Percentiles rank a stretch among this genome's conserved stretches.
These are phyloP conservation scores for Viridothelium virens DNA, from an alignment of 495 filamentous ascomycete genomes.

Conservation along the genomic window DNA sequence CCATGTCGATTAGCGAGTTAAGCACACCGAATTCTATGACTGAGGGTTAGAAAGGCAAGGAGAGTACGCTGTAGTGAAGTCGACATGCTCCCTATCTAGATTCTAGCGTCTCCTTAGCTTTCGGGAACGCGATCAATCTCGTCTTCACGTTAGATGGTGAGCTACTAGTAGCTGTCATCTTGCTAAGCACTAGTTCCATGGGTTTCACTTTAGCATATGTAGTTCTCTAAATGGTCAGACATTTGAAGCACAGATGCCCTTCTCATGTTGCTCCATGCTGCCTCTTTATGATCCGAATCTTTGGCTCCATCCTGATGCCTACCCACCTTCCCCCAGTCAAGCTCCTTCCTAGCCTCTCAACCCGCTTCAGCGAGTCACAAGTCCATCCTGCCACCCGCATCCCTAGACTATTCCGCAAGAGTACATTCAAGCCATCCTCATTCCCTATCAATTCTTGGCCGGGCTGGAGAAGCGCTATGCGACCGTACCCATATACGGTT, in stretches of 20 bases:
- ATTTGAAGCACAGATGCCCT: too few relatives aligned
- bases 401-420: conserved; percentile 11
- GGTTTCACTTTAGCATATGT: neutral
- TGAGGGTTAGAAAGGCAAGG: too few relatives aligned
- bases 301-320: conserved; percentile 51
- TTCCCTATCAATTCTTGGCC: conserved; percentile 26
- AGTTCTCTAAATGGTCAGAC: neutral
- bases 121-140: neutral
- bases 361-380: conserved; percentile 23
- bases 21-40: too few relatives aligned
- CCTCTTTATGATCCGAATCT: conserved; percentile 33
- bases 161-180: too few relatives aligned
- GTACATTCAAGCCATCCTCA: conserved; percentile 14
- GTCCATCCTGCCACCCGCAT: neutral
- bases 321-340: conserved; percentile 36
- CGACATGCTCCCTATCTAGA: too few relatives aligned
- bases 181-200: neutral
- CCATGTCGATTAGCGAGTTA: too few relatives aligned
- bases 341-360: conserved; percentile 39
- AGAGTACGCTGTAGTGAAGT: too few relatives aligned
- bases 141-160: too few relatives aligned
- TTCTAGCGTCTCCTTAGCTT: too few relatives aligned
- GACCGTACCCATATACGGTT: conserved; percentile 61
- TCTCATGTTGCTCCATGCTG: neutral
- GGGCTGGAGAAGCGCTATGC: conserved; percentile 57